Evolutionary conservation across 495 filamentous ascomycete genomes (phyloP), one percentile per base, ranked within the genome.

Genomic region (Chaetomium tenue): DNA sequence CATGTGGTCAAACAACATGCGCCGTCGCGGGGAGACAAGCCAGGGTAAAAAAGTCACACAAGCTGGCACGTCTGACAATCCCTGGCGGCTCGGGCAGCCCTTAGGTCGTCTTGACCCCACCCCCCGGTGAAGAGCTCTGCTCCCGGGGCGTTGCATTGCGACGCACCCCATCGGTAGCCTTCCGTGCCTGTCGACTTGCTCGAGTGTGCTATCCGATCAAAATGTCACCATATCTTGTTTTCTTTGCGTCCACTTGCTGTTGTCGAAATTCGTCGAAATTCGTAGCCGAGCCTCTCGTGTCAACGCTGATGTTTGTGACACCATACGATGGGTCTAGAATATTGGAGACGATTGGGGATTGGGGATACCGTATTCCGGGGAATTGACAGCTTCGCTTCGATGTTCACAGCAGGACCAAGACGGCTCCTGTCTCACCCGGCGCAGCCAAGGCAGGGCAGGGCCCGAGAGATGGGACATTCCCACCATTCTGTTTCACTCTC

Each of bases 1-100:
- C 64, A 66, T 54, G 64, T 66, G 64, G 59, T 33, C 39, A 22
- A 7, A 18, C 9, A 44, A 44, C 47, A 42, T 28, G 16, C 48
- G 28, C 26, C 59, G 25, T 6, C 58, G 16, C 18, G n/a, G 58
- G n/a, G 58, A 22, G 20, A 28, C 18, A 13, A 33, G 20, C 25
- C 15, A 42, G 40, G 56, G 56, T 58, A 1, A 23, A 33, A 30
- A 18, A 12, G 33, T 37, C 59, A 40, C 44, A 60, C 18, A 54
- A 20, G 26, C 54, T 42, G 30, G 54, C 54, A 20, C 47, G 16
- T 50, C 47, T 50, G 47, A 25, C 15, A 47, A 20, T 47, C 16
- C 44, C 44, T 18, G 4, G 44, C n/a, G 3, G 44, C 7, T 30
- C 5, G 44, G 3, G 44, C 44, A 3, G 16, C 44, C 11, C 44